A percentile compares a stretch with the other conserved stretches of the same genome.
These are phyloP conservation scores for Neurospora sp. DNA, from an alignment of 495 filamentous ascomycete species.

Conservation along the genomic window DNA sequence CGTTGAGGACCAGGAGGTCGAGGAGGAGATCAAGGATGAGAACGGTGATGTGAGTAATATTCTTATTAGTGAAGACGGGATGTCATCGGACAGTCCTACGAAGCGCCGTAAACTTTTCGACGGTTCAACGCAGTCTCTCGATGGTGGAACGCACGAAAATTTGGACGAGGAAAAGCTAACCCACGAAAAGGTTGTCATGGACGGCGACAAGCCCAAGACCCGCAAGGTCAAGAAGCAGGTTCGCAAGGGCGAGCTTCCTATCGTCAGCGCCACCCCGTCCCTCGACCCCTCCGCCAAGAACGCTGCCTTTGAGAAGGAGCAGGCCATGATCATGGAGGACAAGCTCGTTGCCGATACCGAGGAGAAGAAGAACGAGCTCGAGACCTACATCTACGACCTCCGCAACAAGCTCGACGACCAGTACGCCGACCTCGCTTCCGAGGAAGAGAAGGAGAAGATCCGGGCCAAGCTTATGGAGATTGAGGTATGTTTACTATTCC, in stretches of 20 bases:
- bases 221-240: constrained; percentile 99
- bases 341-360: constrained; percentile 97
- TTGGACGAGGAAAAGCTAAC: neutral
- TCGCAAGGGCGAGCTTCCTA: constrained; percentile 91
- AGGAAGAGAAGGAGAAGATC: constrained; percentile 86
- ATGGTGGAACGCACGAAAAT: neutral
- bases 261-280: constrained; percentile 70
- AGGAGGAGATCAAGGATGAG: constrained; percentile 76
- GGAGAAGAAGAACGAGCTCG: constrained; percentile 99
- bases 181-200: constrained; percentile 44
- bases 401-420: constrained; percentile 87
- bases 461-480: constrained; percentile 64
- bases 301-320: constrained; percentile 64
- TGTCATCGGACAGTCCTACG: neutral
- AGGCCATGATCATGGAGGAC: constrained; percentile 90
- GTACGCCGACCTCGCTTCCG: constrained; percentile 78
- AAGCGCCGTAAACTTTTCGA: neutral
- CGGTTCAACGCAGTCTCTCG: neutral
- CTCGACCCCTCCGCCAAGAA: constrained; percentile 61
- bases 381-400: constrained; percentile 92
- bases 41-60: constrained; percentile 55
- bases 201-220: constrained; percentile 78
- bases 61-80: neutral
- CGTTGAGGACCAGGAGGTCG: constrained; percentile 95
- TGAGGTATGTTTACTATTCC: constrained; percentile 54